Conservation (phyloP, 73 alveolate species). For the Paramecium sonneborni region DNA sequence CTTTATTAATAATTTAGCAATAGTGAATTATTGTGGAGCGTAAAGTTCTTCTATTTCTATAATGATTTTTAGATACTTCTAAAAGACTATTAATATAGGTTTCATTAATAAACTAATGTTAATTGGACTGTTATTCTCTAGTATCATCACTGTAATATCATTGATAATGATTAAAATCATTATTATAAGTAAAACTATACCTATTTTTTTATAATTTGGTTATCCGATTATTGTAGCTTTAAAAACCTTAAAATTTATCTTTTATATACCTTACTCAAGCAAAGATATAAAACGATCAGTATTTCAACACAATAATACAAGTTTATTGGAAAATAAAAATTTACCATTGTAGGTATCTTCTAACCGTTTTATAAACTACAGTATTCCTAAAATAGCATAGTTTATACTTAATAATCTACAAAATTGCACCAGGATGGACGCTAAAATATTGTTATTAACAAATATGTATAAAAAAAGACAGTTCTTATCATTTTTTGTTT, state of each 20-base stretch:
- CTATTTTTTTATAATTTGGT: not conserved
- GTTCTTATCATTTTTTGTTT: not conserved
- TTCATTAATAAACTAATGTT: not conserved
- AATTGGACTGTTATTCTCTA: not conserved
- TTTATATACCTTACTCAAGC: not conserved
- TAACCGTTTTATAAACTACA: not conserved
- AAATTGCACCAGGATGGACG: slow-evolving; percentile 31
- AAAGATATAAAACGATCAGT: not conserved
- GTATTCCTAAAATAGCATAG: not conserved
- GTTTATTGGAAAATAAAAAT: not conserved
- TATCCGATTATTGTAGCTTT: not conserved
- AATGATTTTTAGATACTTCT: not conserved
- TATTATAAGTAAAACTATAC: not conserved
- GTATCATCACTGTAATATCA: not conserved
- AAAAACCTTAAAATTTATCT: not conserved
- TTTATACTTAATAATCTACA: not conserved
- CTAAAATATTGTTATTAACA: not conserved
- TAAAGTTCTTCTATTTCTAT: not conserved
- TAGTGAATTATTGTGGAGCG: not conserved
- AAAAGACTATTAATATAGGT: not conserved
- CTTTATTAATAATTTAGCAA: not conserved
- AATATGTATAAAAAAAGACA: not conserved
- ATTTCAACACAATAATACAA: not conserved
- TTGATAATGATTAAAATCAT: not conserved
- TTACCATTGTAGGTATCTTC: not conserved